phyloP scores from a whole-genome alignment of 768 basidiomycete genomes.

The Sistotremastrum niveocremeum region DNA sequence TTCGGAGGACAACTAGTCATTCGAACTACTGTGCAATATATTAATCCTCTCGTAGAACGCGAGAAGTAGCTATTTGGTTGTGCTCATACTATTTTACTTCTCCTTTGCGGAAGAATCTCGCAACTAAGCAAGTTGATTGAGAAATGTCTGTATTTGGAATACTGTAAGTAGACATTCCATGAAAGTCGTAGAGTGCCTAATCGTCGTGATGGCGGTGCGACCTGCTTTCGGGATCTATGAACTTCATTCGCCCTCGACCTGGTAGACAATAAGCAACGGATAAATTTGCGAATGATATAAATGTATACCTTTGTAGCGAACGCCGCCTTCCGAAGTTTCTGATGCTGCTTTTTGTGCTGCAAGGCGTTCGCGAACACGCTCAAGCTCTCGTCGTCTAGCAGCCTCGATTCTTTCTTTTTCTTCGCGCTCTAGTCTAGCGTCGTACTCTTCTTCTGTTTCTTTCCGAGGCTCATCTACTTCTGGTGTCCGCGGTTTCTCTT shows the following conservation, averaged over 20 bases:
- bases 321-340: slow-evolving; percentile 27
- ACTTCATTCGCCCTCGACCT: slow-evolving; percentile 61
- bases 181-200: too few relatives aligned
- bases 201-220: too few relatives aligned
- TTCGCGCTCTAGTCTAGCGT: slow-evolving; percentile 50
- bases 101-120: too few relatives aligned
- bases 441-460: slow-evolving; percentile 67
- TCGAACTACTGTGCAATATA: too few relatives aligned
- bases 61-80: too few relatives aligned
- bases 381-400: slow-evolving; percentile 33
- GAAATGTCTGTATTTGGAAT: too few relatives aligned
- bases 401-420: slow-evolving; percentile 45
- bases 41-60: too few relatives aligned
- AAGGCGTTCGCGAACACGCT: slow-evolving; percentile 14
- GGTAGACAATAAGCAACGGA: not conserved
- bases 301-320: slow-evolving; percentile 50
- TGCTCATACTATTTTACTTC: too few relatives aligned
- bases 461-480: slow-evolving; percentile 8
- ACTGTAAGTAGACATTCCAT: too few relatives aligned
- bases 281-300: not conserved
- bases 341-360: slow-evolving; percentile 25
- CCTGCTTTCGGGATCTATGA: slow-evolving; percentile 38
- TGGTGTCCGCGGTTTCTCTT: slow-evolving; percentile 7
- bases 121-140: too few relatives aligned
- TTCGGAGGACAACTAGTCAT: too few relatives aligned